Base-by-base conservation (phyloP, 495 filamentous ascomycete genomes). In the Aspergillus bertholletiae region DNA sequence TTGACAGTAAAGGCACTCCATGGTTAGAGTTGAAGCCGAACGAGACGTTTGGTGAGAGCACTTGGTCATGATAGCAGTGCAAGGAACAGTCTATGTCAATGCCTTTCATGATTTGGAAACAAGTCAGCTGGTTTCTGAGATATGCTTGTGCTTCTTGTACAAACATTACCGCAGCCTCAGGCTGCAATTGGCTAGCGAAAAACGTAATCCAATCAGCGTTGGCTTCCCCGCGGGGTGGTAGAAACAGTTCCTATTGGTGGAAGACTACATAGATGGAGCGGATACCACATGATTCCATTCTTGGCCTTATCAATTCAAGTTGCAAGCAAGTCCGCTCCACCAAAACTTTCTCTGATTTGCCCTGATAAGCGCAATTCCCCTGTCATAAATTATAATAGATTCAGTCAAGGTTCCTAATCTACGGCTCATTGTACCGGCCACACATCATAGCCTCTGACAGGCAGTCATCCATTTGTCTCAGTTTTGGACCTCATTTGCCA, bases 41-140 rank as follows among this genome's bases (percentile, higher is more conserved):
- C 27, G 23, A 59, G 46, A 63, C 57, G 7, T 64, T 61, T 51
- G 61, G 61, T 8, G 54, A 56, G 9, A 39, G 8, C 22, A 44
- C 21, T 2, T 64, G 61, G 61, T 44, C 52, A 21, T 63, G 43
- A 56, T 18, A 0, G 9, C 18, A 9, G 20, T 48, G 34, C 4
- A 43, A 43, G 11, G 22, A 12, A 5, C 39, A 43, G 39, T 2
- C 15, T 21, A n/a, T 37, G 13, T 34, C 30, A 12, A n/a, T n/a
- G n/a, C n/a, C n/a, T n/a, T n/a, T n/a, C 9, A 12, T 34, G 7
- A 12, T 13, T 34, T 9, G 30, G 9, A 9, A 37, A 37, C 13
- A n/a, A 5, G 9, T 32, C 8, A 11, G 9, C 9, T 32, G 8
- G 7, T 11, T 3, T 12, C 9, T 5, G 27, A 28, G 5, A 28